phyloP scores from a whole-genome alignment of 345 rosid genomes.

The Schrenkiella parvula region DNA sequence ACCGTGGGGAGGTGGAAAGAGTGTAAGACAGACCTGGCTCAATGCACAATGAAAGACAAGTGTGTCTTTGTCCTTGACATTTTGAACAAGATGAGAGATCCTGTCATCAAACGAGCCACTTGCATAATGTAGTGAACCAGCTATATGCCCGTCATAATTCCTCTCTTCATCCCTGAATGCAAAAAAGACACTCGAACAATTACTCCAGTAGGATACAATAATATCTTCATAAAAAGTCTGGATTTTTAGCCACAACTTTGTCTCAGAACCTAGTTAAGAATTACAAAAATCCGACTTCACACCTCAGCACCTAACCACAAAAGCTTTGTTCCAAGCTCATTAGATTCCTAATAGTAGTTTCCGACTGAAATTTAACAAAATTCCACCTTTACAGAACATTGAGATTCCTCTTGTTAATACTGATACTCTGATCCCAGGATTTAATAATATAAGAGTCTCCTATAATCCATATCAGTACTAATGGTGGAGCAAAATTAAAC shows the following conservation, averaged over 20 bases:
- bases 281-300: neutral
- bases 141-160: slow-evolving; percentile 91
- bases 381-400: neutral
- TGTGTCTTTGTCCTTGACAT: slow-evolving; percentile 84
- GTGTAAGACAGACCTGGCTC: slow-evolving; percentile 62
- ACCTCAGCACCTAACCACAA: neutral
- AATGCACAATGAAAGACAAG: slow-evolving; percentile 95
- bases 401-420: neutral
- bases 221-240: neutral
- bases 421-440: neutral
- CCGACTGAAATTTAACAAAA: neutral
- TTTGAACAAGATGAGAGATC: slow-evolving; percentile 71
- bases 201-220: neutral
- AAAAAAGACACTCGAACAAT: neutral
- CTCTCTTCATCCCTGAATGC: slow-evolving; percentile 77
- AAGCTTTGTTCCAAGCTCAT: neutral
- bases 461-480: neutral
- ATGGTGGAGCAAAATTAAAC: neutral
- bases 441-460: neutral
- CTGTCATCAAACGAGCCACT: slow-evolving; percentile 62
- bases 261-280: neutral
- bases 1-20: neutral
- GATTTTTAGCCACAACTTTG: neutral
- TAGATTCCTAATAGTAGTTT: neutral
- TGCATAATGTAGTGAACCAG: slow-evolving; percentile 82